Base-by-base conservation (phyloP, 306 rosid species). In the Fragaria vesca region DNA sequence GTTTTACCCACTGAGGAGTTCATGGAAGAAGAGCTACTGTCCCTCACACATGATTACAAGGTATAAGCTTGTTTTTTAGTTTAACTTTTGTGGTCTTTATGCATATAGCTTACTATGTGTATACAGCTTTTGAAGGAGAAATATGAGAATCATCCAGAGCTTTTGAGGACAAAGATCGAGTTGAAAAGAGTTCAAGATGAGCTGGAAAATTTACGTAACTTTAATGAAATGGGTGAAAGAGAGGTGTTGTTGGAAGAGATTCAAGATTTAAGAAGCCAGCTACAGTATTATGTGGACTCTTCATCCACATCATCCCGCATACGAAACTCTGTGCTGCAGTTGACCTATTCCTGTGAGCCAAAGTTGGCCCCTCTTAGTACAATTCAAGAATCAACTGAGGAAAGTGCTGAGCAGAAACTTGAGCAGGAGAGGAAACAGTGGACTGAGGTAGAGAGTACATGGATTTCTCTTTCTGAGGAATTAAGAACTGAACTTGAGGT, bases 171-270 rank as follows among this genome's bases (percentile, higher is more conserved):
- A 78, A 89, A 87, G 81, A 91, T 91, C 66, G 98, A 96, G 83
- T 85, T 96, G 42, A 89, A 93, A 84, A 86, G 86, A 78, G 85
- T 85, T 71, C 93, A 86, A 81, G 93, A 90, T 78, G 96, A 91
- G 82, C 81, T 93, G 83, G 93, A 91, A 74, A 82, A 84, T 76
- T 86, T 85, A 74, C 87, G 87, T 40, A 93, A 86, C 82, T 93
- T 96, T 83, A 84, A 76, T 77, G 91, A 93, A 71, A 82, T 90
- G 85, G 98, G 89, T 62, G 99, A 96, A 91, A 90, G 87, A 86
- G 99, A 96, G 83, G 96, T 96, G 66, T 82, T 96, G 90, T 80
- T 91, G 91, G 98, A 96, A 83, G 99, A 96, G 87, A 84, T 96
- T 83, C 97, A 96, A 77, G 92, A 89, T 85, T 83, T 96, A 77